A percentile compares a stretch with the other conserved stretches of the same genome.
Conservation (phyloP, 2,329 filamentous ascomycete species). For the Diaporthe ampelina region DNA sequence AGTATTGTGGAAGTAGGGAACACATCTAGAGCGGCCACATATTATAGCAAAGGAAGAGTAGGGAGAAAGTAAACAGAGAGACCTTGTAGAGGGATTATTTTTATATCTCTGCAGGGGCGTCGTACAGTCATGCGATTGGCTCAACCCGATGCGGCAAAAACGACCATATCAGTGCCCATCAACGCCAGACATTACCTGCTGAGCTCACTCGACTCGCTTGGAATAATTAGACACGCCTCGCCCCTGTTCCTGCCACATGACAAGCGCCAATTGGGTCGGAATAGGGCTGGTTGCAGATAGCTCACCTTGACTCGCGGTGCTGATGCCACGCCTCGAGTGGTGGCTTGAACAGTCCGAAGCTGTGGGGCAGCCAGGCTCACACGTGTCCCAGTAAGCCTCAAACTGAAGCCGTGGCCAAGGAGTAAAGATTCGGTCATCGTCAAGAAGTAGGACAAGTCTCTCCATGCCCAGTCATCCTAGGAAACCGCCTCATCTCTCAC, state of each 20-base stretch:
- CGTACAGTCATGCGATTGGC: background rate
- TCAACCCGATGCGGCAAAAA: background rate
- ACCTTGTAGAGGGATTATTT: background rate
- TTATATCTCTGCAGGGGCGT: background rate
- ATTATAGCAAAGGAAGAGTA: no score
- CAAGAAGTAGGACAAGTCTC: background rate
- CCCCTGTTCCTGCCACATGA: background rate
- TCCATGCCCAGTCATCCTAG: background rate
- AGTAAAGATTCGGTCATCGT: background rate
- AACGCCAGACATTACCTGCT: background rate
- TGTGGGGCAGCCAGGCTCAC: background rate
- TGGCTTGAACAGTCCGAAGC: background rate
- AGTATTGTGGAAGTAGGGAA: background rate
- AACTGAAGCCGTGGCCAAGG: background rate
- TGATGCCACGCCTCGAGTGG: background rate
- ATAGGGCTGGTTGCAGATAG: background rate
- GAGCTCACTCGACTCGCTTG: background rate
- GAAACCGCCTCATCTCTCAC: background rate
- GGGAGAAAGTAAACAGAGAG: no score
- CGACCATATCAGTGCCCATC: background rate
- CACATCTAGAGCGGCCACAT: background rate
- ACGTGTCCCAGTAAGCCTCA: background rate
- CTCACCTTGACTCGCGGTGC: background rate
- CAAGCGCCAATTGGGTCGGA: background rate
- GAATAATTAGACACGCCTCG: background rate